These are phyloP conservation scores for Bothriochloa decipiens DNA, from an alignment of 176 grass and related monocot species.

Conservation along the genomic window DNA sequence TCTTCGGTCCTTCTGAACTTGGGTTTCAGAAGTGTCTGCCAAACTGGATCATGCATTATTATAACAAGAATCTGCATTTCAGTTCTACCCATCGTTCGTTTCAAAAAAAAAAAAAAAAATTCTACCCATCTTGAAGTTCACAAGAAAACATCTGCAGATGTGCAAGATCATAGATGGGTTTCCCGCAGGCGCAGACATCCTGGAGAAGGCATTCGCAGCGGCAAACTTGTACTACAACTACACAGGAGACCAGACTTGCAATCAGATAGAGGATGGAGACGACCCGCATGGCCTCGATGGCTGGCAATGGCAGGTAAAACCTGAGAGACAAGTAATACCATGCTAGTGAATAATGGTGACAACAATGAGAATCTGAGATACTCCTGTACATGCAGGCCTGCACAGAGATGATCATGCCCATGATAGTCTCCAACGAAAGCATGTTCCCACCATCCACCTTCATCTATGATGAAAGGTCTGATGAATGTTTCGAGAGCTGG, in stretches of 20 bases:
- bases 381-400: conserved; percentile 58
- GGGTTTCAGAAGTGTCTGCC: background rate
- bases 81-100: background rate
- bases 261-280: conserved; percentile 55
- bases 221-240: conserved; percentile 94
- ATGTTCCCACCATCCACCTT: conserved; percentile 77
- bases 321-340: background rate
- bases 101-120: background rate
- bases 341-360: background rate
- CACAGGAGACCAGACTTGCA: conserved; percentile 68
- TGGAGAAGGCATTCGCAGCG: conserved; percentile 70
- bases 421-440: conserved; percentile 69
- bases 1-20: background rate
- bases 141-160: conserved; percentile 60
- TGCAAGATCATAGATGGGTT: conserved; percentile 80
- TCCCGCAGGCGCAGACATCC: conserved; percentile 39
- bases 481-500: conserved; percentile 43
- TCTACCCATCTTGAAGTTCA: background rate
- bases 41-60: background rate
- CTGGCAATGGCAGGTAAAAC: conserved; percentile 90
- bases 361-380: background rate
- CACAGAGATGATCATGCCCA: conserved; percentile 97
- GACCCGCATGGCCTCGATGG: conserved; percentile 91
- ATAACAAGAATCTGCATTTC: background rate
- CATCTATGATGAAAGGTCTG: conserved; percentile 56